A percentile compares a stretch with the other conserved stretches of the same genome.
phyloP scores from a whole-genome alignment of 179 eudicot genomes.

The Camellia oleifera region DNA sequence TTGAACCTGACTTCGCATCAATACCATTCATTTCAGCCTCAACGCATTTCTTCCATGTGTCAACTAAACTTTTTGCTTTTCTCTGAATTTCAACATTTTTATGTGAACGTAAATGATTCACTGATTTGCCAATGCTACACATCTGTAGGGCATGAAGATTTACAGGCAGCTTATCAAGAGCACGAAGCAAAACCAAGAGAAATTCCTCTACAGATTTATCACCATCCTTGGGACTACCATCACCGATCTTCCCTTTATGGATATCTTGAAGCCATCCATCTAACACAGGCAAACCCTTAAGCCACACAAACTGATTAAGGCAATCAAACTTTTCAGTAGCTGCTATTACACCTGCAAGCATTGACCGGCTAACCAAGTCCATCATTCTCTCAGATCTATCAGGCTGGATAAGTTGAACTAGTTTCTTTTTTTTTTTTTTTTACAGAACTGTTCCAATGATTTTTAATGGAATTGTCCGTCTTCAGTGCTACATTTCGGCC shows the following conservation, averaged over 20 bases:
- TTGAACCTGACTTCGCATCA: slow-evolving; percentile 59
- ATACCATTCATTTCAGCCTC: slow-evolving; percentile 80
- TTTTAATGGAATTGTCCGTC: too few species aligned
- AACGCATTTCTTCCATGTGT: slow-evolving; percentile 95
- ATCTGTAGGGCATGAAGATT: slow-evolving; percentile 75
- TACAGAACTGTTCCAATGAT: too few species aligned
- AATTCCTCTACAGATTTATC: slow-evolving; percentile 83
- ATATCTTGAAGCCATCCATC: slow-evolving; percentile 90
- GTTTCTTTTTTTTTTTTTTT: too few species aligned
- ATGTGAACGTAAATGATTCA: slow-evolving; percentile 72
- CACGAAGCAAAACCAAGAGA: slow-evolving; percentile 77
- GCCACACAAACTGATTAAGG: slow-evolving; percentile 69
- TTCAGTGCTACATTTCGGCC: too few species aligned
- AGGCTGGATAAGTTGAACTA: slow-evolving; percentile 82
- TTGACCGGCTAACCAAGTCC: slow-evolving; percentile 53
- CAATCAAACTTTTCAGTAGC: slow-evolving; percentile 81
- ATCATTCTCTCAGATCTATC: slow-evolving; percentile 63
- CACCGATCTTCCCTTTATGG: slow-evolving; percentile 74
- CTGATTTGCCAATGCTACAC: slow-evolving; percentile 88
- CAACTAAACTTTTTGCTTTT: slow-evolving; percentile 83
- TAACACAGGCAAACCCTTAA: slow-evolving; percentile 65
- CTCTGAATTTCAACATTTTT: slow-evolving; percentile 82
- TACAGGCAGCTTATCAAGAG: slow-evolving; percentile 80
- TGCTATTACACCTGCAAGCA: slow-evolving; percentile 77
- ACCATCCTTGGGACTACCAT: slow-evolving; percentile 52